These are phyloP conservation scores for Westerdykella sp. DNA, from an alignment of 2,329 filamentous ascomycete genomes.

Conservation along the genomic window DNA sequence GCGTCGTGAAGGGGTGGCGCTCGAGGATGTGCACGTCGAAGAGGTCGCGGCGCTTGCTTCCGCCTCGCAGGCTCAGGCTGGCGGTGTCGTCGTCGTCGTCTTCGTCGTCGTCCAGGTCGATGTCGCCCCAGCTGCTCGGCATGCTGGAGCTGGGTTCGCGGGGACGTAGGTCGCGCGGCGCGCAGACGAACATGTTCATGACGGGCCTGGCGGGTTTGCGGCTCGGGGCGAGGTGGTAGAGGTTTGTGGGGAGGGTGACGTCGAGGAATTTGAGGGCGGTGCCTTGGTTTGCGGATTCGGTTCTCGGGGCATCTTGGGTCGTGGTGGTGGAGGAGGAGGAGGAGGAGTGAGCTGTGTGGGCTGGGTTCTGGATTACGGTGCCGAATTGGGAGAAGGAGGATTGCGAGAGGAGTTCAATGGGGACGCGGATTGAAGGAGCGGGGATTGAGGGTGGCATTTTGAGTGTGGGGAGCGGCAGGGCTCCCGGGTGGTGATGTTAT, in stretches of 20 bases:
- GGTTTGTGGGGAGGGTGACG: conserved; percentile 66
- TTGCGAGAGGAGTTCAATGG: conserved; percentile 60
- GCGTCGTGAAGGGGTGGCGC: conserved; percentile 86
- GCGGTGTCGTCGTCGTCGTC: conserved; percentile 16
- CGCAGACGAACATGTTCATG: conserved; percentile 88
- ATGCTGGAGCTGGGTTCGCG: conserved; percentile 32
- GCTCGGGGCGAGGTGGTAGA: conserved; percentile 62
- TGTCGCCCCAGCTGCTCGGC: conserved; percentile 30
- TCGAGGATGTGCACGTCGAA: conserved; percentile 74
- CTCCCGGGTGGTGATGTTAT: not conserved
- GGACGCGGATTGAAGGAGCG: conserved; percentile 43
- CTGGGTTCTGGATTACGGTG: conserved; percentile 70
- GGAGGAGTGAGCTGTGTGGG: conserved; percentile 37
- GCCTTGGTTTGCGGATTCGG: conserved; percentile 71
- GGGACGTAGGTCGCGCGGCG: conserved; percentile 53
- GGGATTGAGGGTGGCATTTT: conserved; percentile 37
- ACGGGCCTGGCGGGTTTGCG: conserved; percentile 52
- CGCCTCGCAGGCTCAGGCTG: too few relatives aligned
- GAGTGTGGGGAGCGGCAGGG: conserved; percentile 1
- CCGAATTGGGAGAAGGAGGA: conserved; percentile 72
- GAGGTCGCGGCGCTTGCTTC: conserved; percentile 20
- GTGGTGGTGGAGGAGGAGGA: conserved; percentile 6
- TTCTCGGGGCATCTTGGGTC: conserved; percentile 24
- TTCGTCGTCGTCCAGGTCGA: conserved; percentile 30
- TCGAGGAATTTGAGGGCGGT: conserved; percentile 80